Conservation (phyloP, 495 filamentous ascomycete species). For the Penicillium atrosanguineum region DNA sequence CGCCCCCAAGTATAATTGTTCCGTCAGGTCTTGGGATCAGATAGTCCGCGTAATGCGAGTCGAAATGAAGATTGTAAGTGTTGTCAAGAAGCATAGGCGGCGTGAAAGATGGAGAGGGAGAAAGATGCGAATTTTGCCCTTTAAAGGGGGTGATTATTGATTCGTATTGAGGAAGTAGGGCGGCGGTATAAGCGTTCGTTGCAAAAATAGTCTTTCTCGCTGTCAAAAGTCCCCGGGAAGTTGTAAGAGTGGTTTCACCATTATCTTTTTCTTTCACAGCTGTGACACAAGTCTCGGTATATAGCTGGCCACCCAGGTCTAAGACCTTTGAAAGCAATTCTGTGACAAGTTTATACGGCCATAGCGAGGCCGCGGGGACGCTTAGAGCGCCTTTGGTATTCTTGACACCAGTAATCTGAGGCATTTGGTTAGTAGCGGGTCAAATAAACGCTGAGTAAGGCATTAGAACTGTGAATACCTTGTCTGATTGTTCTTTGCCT, state of each 20-base stretch:
- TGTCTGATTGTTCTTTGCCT: neutral
- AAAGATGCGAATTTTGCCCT: neutral
- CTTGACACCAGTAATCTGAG: conserved; percentile 2
- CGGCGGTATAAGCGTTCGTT: neutral
- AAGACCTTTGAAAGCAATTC: neutral
- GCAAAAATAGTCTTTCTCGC: neutral
- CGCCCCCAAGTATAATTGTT: conserved; percentile 3
- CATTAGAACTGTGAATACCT: neutral
- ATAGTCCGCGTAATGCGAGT: conserved; percentile 1
- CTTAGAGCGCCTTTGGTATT: neutral
- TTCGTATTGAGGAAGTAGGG: neutral
- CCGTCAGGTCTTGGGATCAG: conserved; percentile 2
- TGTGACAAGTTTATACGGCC: conserved; percentile 6
- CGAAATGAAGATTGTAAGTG: conserved; percentile 2
- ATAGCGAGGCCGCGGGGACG: neutral
- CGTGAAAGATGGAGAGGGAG: neutral
- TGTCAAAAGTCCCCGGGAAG: neutral
- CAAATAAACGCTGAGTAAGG: neutral
- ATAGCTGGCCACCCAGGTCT: neutral
- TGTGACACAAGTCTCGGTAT: neutral
- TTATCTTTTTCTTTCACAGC: neutral
- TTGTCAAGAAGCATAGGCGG: neutral
- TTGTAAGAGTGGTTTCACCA: neutral
- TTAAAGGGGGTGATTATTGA: neutral
- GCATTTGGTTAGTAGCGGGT: neutral